Evolutionary conservation across 176 grass and related monocot genomes (phyloP), one percentile per base, ranked within the genome.

Genomic region (Dendrocalamus sinicus): DNA sequence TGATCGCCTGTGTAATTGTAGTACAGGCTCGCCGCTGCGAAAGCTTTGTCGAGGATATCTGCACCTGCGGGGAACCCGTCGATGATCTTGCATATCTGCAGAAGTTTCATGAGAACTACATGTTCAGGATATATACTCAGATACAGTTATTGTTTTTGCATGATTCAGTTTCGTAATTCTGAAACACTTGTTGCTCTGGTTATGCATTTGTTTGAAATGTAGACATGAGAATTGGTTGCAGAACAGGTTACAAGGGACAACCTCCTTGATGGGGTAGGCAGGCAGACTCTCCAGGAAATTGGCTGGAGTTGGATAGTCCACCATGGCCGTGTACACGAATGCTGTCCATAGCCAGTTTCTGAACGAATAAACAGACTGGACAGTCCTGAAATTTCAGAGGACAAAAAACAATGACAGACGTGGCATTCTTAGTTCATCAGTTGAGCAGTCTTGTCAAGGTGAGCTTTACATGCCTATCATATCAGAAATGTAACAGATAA

Each of bases 31-130:
- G 93, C 96, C 0, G 92, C 96, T 55, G 93, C 68, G 0, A 96
- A 90, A 13, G 85, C 93, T 77, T 95, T 99, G 26, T 78, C 83
- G 10, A 99, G 46, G 23, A 70, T 77, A 75, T 90, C 85, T 32
- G 66, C 51, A 10, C 72, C 92, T 9, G 69, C 20, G 13, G 93
- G 84, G 26, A 96, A 90, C 43, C 78, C 79, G 7, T 96, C 90
- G 46, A 96, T 99, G 54, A 87, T 96, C 68, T 90, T 91, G 87
- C 90, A 99, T 92, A 99, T 96, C 93, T 99, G 76, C 66, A 85
- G 51, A 65, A 85, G 54, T 71, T 84, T 53, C 51, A 65, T 57
- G 23, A 20, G 7, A 44, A 55, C 55, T 28, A 9, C 20, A 80
- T 48, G 46, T 6, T 84, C 12, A 24, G 39, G 46, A 65, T 11